Evolutionary conservation across 2,329 filamentous ascomycete genomes (phyloP).

Genomic region (Aspergillus hiratsukae): DNA sequence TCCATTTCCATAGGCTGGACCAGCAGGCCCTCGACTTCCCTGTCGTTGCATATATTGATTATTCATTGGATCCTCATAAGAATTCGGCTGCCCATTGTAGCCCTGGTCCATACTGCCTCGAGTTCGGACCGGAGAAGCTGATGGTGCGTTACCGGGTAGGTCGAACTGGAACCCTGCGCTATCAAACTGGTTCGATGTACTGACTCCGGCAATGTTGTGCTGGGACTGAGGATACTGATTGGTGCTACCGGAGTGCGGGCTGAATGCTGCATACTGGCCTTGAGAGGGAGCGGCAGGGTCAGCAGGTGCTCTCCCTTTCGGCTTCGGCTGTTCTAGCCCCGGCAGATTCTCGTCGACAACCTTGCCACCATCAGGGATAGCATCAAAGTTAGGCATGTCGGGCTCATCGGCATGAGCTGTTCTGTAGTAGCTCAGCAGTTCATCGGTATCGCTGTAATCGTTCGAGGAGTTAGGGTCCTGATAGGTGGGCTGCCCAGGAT

Average conservation of each 20-base stretch:
- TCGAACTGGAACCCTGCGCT: slow-evolving; percentile 65
- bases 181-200: slow-evolving; percentile 32
- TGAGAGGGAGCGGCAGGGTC: slow-evolving; percentile 14
- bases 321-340: slow-evolving; percentile 30
- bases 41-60: slow-evolving; percentile 13
- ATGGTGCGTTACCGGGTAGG: slow-evolving; percentile 48
- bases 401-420: slow-evolving; percentile 45
- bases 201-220: slow-evolving; percentile 38
- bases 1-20: slow-evolving; percentile 14
- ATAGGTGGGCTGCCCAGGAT: slow-evolving; percentile 34
- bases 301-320: slow-evolving; percentile 21
- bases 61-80: slow-evolving; percentile 19
- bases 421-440: slow-evolving; percentile 50
- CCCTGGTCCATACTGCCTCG: slow-evolving; percentile 17
- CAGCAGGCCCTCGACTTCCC: slow-evolving; percentile 8
- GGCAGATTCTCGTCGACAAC: slow-evolving; percentile 30
- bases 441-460: slow-evolving; percentile 28
- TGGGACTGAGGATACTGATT: slow-evolving; percentile 41
- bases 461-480: slow-evolving; percentile 24
- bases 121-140: slow-evolving; percentile 9
- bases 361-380: slow-evolving; percentile 39
- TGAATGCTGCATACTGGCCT: slow-evolving; percentile 34
- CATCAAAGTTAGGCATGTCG: slow-evolving; percentile 63
- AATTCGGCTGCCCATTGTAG: slow-evolving; percentile 13
- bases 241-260: slow-evolving; percentile 23